Percentiles rank a stretch among this genome's conserved stretches.
Evolutionary conservation across 768 basidiomycete genomes (phyloP).

Genomic region (Phaffia tasmanica): DNA sequence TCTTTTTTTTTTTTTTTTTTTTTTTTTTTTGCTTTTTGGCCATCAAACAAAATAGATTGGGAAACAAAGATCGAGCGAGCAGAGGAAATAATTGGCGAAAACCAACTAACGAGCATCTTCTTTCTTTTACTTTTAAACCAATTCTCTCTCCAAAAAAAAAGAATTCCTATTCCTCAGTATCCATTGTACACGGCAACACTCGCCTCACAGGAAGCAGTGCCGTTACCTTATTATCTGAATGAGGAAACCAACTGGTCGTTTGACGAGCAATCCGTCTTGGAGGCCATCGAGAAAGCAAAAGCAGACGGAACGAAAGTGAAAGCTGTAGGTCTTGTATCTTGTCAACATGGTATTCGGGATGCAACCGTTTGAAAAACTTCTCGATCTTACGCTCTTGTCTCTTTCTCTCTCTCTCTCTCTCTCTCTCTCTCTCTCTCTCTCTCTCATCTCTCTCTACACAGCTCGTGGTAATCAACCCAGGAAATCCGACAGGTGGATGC

Average conservation of each 20-base stretch:
- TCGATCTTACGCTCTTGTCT: background rate
- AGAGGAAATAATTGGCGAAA: no score
- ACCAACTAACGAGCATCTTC: background rate
- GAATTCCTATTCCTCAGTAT: slow-evolving; percentile 94
- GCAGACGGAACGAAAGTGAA: slow-evolving; percentile 55
- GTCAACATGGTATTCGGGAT: no score
- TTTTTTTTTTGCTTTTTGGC: no score
- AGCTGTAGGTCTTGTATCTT: slow-evolving; percentile 39
- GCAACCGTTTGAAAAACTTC: no score
- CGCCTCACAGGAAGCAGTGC: slow-evolving; percentile 65
- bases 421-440: background rate
- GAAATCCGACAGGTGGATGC: slow-evolving; percentile 88
- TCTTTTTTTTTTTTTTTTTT: no score
- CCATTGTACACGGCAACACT: slow-evolving; percentile 93
- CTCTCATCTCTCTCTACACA: background rate
- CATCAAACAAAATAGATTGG: no score
- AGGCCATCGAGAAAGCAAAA: slow-evolving; percentile 55
- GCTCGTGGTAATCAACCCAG: slow-evolving; percentile 95
- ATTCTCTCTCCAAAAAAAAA: background rate
- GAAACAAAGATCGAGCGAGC: background rate
- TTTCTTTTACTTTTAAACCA: background rate
- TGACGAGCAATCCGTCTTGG: slow-evolving; percentile 54
- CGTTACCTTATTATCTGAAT: slow-evolving; percentile 80
- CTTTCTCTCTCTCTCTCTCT: background rate
- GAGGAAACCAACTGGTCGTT: slow-evolving; percentile 76